Base-by-base conservation (phyloP, 768 basidiomycete genomes). In the Kockovaella imperatae region DNA sequence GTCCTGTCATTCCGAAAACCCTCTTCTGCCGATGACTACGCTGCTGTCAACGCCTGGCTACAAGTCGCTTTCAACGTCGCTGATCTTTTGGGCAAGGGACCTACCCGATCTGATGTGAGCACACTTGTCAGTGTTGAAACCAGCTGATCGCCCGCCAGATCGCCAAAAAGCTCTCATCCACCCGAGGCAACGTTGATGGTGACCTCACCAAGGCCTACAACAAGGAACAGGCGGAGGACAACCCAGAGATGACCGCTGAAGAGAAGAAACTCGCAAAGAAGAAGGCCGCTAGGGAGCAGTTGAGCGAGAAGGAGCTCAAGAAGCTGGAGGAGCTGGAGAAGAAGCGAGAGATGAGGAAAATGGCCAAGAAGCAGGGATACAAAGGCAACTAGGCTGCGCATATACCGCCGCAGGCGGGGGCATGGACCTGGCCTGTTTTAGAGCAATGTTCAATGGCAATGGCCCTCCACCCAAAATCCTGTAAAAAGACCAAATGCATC, bases 31-130 rank as follows among this genome's bases (percentile, higher is more conserved):
- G 72, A 76, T 1, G 70, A 77, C 28, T 75, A 76, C 3, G 68
- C 64, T 10, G 80, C 77, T 45, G 80, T 80, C 15, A 54, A 77
- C 14, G 77, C 77, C 13, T 75, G 91, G 56, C 75, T 91, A 45
- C 68, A 79, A 28, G 79, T 82, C 26, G 62, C 79, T n/a, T 85
- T 91, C 73, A 75, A 80, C 32, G 77, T 91, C 52, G 76, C 87
- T 53, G 89, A 95, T 67, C 69, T 77, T 15, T 69, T 90, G 44
- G 73, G 72, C 35, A 74, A 72, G 50, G 24, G 61, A 67, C 29
- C 74, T 74, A 45, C 73, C 89, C 40, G 81, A 87, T 85, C 88
- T 13, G 89, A 93, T 36, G 71, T 72, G 29, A 42, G 59, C 44
- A 10, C 11, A 38, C 31, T 17, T 29, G 1, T 31, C 14, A 18